Evolutionary conservation across 2,329 filamentous ascomycete genomes (phyloP), one percentile per base, ranked within the genome.

Genomic region (Incumbomyces lentus): DNA sequence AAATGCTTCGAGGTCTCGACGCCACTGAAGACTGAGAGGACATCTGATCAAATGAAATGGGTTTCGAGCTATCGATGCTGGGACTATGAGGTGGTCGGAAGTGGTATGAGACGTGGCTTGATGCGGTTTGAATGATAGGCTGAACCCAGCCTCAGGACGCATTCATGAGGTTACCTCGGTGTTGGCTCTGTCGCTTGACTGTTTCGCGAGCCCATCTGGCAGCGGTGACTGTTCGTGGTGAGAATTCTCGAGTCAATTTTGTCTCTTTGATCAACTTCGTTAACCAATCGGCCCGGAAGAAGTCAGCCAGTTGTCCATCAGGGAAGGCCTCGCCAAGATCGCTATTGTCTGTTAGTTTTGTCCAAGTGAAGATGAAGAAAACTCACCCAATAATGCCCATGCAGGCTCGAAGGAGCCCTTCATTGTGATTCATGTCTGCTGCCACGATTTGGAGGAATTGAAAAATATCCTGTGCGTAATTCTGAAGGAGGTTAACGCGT

Each of bases 151-250:
- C 46, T 53, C 49, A 56, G 51, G 50, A 56, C 18, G 53, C 47
- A 49, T 52, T 54, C 56, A 58, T 58, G 49, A 57, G 45, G 44
- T 50, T 55, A 55, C 56, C 56, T 56, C 53, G 54, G 55, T 58
- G 51, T 40, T 53, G 50, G 47, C 47, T 54, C 49, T 98, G 92
- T 59, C 87, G 84, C 76, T 95, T 96, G 65, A 96, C 89, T 65
- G 95, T 88, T 69, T 96, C 92, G 51, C 90, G 84, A 53, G 92
- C 89, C 92, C 92, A 98, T 59, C 90, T 84, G 62, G 92, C 92
- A 39, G 92, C 96, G 55, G 95, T 87, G 55, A 92, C 82, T 2
- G 92, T 98, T 53, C 89, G 84, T 22, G 77, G 62, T 57, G 81
- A 76, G 71, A 86, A 95, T 39, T 96, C 89, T 57, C 86, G 82